Evolutionary conservation across 768 basidiomycete species (phyloP).

Genomic region (Russula sp.): DNA sequence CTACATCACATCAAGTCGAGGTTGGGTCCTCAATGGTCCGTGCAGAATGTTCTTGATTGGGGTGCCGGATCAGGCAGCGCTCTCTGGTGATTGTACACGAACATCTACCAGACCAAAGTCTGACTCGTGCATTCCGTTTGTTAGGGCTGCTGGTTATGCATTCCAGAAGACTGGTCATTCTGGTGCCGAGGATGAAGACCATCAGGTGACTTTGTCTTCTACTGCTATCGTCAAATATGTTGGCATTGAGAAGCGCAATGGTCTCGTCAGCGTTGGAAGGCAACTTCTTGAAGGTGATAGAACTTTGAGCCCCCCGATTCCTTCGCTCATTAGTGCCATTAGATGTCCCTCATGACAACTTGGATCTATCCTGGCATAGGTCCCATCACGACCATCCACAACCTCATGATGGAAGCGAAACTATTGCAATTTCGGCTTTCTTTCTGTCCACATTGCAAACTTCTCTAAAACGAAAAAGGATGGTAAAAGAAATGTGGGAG

Average conservation of each 20-base stretch:
- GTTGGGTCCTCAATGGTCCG: slow-evolving; percentile 57
- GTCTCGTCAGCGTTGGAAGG: slow-evolving; percentile 63
- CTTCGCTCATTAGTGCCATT: slow-evolving; percentile 25
- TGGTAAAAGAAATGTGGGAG: slow-evolving; percentile 87
- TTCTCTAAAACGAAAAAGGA: slow-evolving; percentile 54
- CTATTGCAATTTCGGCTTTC: slow-evolving; percentile 83
- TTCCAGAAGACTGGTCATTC: slow-evolving; percentile 49
- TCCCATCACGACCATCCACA: slow-evolving; percentile 48
- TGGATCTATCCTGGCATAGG: slow-evolving; percentile 52
- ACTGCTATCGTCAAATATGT: slow-evolving; percentile 61
- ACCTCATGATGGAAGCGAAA: slow-evolving; percentile 45
- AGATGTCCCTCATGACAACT: slow-evolving; percentile 50
- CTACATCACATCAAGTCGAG: slow-evolving; percentile 63
- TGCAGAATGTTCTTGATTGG: slow-evolving; percentile 74
- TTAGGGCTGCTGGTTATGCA: slow-evolving; percentile 63
- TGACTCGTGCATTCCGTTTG: not conserved
- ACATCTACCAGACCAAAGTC: not conserved
- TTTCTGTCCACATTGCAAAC: slow-evolving; percentile 71
- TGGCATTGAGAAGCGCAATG: slow-evolving; percentile 75
- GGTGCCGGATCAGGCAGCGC: slow-evolving; percentile 81
- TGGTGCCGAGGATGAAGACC: slow-evolving; percentile 29
- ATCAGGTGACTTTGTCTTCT: slow-evolving; percentile 42
- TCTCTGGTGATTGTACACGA: slow-evolving; percentile 55
- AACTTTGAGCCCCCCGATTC: slow-evolving; percentile 3
- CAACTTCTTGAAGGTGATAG: slow-evolving; percentile 55